Percentiles rank a stretch among this genome's conserved stretches.
Evolutionary conservation across 1,139 yeast genomes (phyloP).

Genomic region (Diutina mesorugosa): DNA sequence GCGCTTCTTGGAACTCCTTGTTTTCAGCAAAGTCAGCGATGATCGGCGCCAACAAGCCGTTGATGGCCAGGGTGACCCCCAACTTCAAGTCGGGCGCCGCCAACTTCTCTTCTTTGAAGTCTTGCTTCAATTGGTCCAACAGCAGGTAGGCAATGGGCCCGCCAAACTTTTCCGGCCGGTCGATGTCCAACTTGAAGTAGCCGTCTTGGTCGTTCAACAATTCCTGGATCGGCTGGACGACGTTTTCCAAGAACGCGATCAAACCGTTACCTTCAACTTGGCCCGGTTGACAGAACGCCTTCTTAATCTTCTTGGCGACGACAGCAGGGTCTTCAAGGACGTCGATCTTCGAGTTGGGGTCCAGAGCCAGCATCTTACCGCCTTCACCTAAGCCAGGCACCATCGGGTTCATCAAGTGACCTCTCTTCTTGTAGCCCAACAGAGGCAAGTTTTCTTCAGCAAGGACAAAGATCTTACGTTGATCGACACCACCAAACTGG

Average conservation of each 20-base stretch:
- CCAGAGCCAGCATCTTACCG: constrained; percentile 98
- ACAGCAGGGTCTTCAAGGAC: constrained; percentile 77
- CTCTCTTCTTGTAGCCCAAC: constrained; percentile 91
- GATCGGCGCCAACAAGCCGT: constrained; percentile 71
- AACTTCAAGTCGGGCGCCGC: constrained; percentile 90
- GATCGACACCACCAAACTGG: constrained; percentile 98
- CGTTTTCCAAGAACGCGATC: constrained; percentile 72
- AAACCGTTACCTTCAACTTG: constrained; percentile 85
- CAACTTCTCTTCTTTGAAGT: constrained; percentile 58
- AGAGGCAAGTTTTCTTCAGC: constrained; percentile 89
- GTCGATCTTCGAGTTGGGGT: constrained; percentile 95
- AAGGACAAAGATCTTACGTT: constrained; percentile 91
- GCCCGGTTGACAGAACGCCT: constrained; percentile 96
- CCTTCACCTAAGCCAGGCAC: constrained; percentile 96
- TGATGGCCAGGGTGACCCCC: constrained; percentile 81
- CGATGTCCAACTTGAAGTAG: constrained; percentile 52
- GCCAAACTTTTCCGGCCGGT: constrained; percentile 95
- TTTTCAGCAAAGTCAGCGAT: constrained; percentile 51
- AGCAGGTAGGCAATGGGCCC: constrained; percentile 71
- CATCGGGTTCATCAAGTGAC: constrained; percentile 98
- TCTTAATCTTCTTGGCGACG: constrained; percentile 80
- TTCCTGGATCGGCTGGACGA: constrained; percentile 76
- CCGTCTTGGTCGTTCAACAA: constrained; percentile 44
- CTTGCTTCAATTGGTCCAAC: constrained; percentile 59
- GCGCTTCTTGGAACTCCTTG: constrained; percentile 65